phyloP scores from a whole-genome alignment of 1,139 yeast genomes.

The Taiozyma sp. region DNA sequence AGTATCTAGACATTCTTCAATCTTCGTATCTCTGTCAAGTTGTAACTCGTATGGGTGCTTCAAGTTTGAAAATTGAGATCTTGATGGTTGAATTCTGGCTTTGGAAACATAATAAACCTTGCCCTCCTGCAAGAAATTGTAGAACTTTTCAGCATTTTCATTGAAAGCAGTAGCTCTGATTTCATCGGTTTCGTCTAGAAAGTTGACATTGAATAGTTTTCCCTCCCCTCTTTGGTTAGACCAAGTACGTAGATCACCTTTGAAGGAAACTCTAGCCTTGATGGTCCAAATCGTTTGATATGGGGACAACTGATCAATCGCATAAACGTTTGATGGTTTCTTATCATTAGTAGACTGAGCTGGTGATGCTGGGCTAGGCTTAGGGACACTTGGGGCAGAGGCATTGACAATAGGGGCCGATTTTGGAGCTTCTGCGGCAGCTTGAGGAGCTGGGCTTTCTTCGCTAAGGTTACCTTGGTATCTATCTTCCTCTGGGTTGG shows the following conservation, averaged over 20 bases:
- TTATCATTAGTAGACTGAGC: conserved; percentile 20
- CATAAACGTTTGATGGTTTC: conserved; percentile 43
- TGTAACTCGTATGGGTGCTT: conserved; percentile 85
- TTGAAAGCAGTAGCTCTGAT: conserved; percentile 95
- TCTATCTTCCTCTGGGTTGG: conserved; percentile 49
- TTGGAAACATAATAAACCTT: conserved; percentile 81
- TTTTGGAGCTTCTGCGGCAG: conserved; percentile 13
- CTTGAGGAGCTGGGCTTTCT: conserved; percentile 23
- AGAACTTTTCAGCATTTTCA: conserved; percentile 75
- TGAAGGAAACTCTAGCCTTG: conserved; percentile 84
- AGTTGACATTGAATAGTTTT: conserved; percentile 79
- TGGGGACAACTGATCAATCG: conserved; percentile 88
- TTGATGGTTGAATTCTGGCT: conserved; percentile 77
- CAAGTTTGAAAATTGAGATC: conserved; percentile 79
- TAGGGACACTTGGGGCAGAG: conserved; percentile 9
- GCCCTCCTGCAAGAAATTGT: conserved; percentile 77
- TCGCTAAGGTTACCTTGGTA: conserved; percentile 24
- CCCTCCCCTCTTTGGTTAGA: conserved; percentile 86
- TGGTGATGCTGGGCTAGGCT: conserved; percentile 3
- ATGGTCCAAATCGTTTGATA: conserved; percentile 89
- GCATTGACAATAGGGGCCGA: neutral
- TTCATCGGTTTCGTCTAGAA: conserved; percentile 93
- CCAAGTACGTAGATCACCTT: conserved; percentile 87
- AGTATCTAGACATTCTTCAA: conserved; percentile 66
- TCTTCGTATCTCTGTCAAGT: conserved; percentile 72